Evolutionary conservation across 768 basidiomycete species (phyloP), one percentile per base, ranked within the genome.

Genomic region (Phallus indusiatus): DNA sequence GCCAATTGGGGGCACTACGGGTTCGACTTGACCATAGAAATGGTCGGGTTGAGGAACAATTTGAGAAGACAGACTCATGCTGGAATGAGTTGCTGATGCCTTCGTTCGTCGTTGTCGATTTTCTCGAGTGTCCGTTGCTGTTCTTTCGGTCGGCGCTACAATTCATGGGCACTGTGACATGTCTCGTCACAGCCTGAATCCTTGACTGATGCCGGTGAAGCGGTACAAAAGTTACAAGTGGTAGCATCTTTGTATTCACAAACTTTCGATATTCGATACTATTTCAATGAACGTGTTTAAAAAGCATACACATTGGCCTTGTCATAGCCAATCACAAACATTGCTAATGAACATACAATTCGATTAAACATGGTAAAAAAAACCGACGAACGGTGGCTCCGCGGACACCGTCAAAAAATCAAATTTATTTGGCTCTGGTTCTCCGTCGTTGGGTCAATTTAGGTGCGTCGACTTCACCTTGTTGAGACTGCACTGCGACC

Each of bases 1-100:
- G 86, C 87, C 8, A 80, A 82, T 1, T 81, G 81, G 17, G 42
- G 50, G 37, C 34, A 0, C 75, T 63, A 11, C 70, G 69, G 0
- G 64, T 63, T 14, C 64, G 58, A 51, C 63, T 75, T 73, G 21
- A 83, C 81, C 81, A 66, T 90, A 92, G 69, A 92, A 92, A 68
- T 91, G 90, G 72, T 92, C 87, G 35, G 90, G 90, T 65, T 90
- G 89, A 0, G 76, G 77, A 33, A 69, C 69, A 5, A 84, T 80
- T 8, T 84, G 76, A 55, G 81, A 77, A 55, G 85, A 82, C 54
- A 73, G 71, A 1, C 28, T 34, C 37, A 47, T 42, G 28, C 7
- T 10, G 42, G 4, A 42, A 42, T n/a, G 42, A 42, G 24, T 16
- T 24, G 56, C 18, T 51, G n/a, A 12, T n/a, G 42, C n/a, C 42